Evolutionary conservation across 768 basidiomycete genomes (phyloP), one percentile per base, ranked within the genome.

Genomic region (Trametes sanguinea): DNA sequence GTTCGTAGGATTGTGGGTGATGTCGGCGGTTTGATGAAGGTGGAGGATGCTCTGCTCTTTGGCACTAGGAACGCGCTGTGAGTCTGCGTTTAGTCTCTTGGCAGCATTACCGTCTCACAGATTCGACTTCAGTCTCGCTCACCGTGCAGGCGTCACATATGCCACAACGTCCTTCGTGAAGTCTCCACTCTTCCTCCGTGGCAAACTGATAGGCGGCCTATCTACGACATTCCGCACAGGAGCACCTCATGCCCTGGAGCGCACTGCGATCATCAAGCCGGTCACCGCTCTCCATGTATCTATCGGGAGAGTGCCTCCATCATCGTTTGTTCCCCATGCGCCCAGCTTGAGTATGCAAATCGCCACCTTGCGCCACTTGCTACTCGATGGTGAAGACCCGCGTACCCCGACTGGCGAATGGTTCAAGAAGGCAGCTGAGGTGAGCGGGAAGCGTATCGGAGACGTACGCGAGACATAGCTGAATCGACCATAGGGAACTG

Each of bases 301-400:
- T 4, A 65, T 84, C 35, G 60, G 64, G 22, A 65, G 66, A 46
- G 76, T 65, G 54, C 79, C 66, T 54, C 69, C 37, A 39, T 13
- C 39, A 3, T 60, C 54, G 17, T 79, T 51, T 7, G 32, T 39
- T 37, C 51, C 64, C 6, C 37, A 43, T 14, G 57, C 57, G 44
- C 42, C 48, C 8, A 89, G 90, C 62, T 80, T 93, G 33, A 93
- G 93, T 73, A 89, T 87, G n/a, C 86, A 94, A 66, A 87, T 96
- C 62, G 88, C 87, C 13, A 78, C 85, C 4, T 76, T 97, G 47
- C 82, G 94, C 1, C 77, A 81, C 7, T 76, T 94, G 42, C 76
- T 96, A 7, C 75, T 87, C 8, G 77, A 68, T 11, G 68, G 74
- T 33, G 65, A 68, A 58, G 66, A 72, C 48, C 72, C 76, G 45